A percentile compares a stretch with the other conserved stretches of the same genome.
phyloP scores from a whole-genome alignment of 495 filamentous ascomycete species.

The Neurospora sp. region DNA sequence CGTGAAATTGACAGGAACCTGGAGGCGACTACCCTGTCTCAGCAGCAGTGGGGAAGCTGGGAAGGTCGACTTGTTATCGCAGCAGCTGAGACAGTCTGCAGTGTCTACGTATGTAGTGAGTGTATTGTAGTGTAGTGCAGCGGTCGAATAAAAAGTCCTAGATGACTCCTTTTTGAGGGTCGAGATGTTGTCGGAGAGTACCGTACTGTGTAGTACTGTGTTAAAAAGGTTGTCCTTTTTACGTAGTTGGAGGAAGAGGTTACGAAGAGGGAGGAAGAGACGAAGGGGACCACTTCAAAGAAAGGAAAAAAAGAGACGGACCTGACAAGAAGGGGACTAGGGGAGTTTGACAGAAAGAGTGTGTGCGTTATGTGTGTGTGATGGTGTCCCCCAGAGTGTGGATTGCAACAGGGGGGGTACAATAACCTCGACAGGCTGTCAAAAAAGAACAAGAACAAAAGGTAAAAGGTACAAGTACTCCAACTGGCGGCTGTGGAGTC shows the following conservation, averaged over 20 bases:
- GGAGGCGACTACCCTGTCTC: not conserved
- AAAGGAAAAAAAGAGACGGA: not conserved
- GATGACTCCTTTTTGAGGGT: not conserved
- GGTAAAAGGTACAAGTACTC: not conserved
- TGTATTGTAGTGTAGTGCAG: not conserved
- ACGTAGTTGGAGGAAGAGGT: not conserved
- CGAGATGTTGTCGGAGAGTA: not conserved
- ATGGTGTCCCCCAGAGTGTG: not conserved
- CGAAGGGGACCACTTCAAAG: not conserved
- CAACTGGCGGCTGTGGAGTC: not conserved
- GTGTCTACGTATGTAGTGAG: not conserved
- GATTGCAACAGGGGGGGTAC: not conserved
- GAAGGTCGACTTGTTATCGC: not conserved
- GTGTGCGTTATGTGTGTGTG: not conserved
- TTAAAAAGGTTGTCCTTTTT: not conserved
- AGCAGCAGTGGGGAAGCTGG: not conserved
- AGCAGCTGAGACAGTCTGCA: not conserved
- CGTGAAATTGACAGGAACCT: not conserved
- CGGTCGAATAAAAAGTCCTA: not conserved
- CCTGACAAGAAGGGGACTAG: not conserved
- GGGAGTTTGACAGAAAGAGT: not conserved
- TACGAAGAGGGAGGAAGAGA: not conserved
- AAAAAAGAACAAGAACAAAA: not conserved
- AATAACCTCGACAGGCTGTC: not conserved
- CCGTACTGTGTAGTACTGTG: not conserved